Evolutionary conservation across 2,329 filamentous ascomycete genomes (phyloP), one percentile per base, ranked within the genome.

Genomic region (Botrytis elliptica): DNA sequence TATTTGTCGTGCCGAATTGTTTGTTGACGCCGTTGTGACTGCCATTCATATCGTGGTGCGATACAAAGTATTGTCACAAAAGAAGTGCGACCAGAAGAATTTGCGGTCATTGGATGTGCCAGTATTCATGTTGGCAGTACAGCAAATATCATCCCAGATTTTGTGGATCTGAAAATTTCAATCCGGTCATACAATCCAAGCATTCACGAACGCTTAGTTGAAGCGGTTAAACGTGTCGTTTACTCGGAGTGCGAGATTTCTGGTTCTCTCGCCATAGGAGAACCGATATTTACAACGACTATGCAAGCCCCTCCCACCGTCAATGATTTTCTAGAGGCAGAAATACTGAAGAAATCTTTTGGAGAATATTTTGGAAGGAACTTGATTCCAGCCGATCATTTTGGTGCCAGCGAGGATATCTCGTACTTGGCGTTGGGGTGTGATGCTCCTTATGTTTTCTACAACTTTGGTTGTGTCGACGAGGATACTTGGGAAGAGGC

Each of bases 11-110:
- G 85, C 85, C 0, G 82, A 87, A 44, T 77, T 77, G 0, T 81
- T 81, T 1, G 79, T 87, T 40, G 85, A 88, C 74, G 85, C 85
- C 0, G 82, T 85, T 12, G 79, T 86, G 0, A 80, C 86, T 52
- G 85, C 85, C 0, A 79, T 81, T 1, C 77, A 82, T 66, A 81
- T 84, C 33, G 81, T 88, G 0, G 78, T 84, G 1, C 78, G 81
- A 22, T 70, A 29, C 83, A 85, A 75, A 82, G 74, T 33, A 81
- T 85, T 66, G 81, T 85, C 0, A 82, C 80, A 38, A 77, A 83
- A 6, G 83, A 84, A 71, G 79, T 84, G 1, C 74, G 79, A 14
- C 83, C 83, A 0, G 78, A 79, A 0, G 85, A 87, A 49, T 71
- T 82, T 2, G 82, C 83, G 0, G 84, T 86, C 0, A 79, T 88